Evolutionary conservation across 2,329 filamentous ascomycete species (phyloP), one percentile per base, ranked within the genome.

Genomic region (Mycocentrospora acerina): DNA sequence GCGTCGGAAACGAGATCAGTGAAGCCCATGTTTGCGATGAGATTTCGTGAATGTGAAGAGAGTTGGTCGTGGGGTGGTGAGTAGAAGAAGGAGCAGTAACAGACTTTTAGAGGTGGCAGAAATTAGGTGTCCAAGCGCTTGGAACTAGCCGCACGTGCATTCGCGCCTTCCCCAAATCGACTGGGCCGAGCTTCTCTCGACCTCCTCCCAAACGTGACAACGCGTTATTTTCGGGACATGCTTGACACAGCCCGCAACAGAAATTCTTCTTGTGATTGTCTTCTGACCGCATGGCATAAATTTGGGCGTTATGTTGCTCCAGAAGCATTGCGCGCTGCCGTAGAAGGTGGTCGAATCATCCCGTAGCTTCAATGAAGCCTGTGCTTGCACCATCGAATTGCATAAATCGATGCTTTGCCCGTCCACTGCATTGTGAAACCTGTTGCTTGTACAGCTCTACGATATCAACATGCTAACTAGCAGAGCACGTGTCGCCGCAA

Each of bases 1-100:
- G 81, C 73, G 68, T 84, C 82, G 68, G 79, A 77, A 60, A 81
- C 66, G 61, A 86, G 74, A 69, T 86, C 82, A 69, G 77, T 73
- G 78, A 86, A 86, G 70, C 83, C 82, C 83, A 86, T 86, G 60
- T 65, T 80, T 59, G 54, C 44, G 41, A 39, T 43, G 41, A 49
- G 41, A 18, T 22, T 22, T 22, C 15, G 32, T 24, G 32, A 40
- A 40, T 42, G 35, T 51, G 39, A 32, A 31, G 40, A 32, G 38
- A 38, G 40, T 44, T 37, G 37, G 32, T 45, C 37, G 35, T 46
- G 43, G 35, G 40, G 45, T 44, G 44, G 53, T 40, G 37, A 38
- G 44, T 39, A 31, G 51, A 42, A 42, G 45, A 39, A 35, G 40
- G 46, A 41, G 29, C 37, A 42, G 33, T 31, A 35, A 39, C 40